phyloP scores from a whole-genome alignment of 768 basidiomycete genomes.

The Flagelloscypha sp. region DNA sequence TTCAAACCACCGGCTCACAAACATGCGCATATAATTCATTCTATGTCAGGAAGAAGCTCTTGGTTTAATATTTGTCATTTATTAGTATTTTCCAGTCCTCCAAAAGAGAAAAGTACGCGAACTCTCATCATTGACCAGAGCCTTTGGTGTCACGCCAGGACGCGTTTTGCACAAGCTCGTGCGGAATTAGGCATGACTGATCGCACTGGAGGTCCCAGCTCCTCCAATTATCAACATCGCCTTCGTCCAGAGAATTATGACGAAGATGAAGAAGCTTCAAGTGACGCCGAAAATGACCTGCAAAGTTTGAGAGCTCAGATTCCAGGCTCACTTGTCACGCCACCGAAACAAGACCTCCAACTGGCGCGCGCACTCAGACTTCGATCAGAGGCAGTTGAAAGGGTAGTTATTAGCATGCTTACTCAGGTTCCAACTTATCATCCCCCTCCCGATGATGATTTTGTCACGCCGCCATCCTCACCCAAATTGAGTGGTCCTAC shows the following conservation, averaged over 20 bases:
- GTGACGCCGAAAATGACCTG: constrained; percentile 53
- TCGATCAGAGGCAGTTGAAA: constrained; percentile 76
- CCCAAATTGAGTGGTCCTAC: constrained; percentile 32
- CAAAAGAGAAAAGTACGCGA: constrained; percentile 80
- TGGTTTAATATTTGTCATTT: no score
- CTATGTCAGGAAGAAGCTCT: no score
- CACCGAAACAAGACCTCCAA: constrained; percentile 48
- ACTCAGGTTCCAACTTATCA: constrained; percentile 66
- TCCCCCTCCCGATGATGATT: constrained; percentile 46
- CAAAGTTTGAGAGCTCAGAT: constrained; percentile 43
- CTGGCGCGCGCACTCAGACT: constrained; percentile 59
- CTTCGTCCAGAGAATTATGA: constrained; percentile 69
- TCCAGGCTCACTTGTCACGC: constrained; percentile 32
- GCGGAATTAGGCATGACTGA: constrained; percentile 84
- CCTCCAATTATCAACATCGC: constrained; percentile 53
- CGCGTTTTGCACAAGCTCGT: constrained; percentile 75
- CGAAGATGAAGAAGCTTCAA: constrained; percentile 59
- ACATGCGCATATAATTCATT: constrained; percentile 81
- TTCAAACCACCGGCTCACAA: constrained; percentile 77
- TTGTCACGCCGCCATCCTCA: constrained; percentile 42
- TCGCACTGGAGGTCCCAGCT: constrained; percentile 60
- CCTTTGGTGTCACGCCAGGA: constrained; percentile 76
- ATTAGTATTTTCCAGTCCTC: no score
- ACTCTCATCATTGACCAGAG: constrained; percentile 85
- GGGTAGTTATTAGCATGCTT: constrained; percentile 74